Percentiles rank a stretch among this genome's conserved stretches.
Evolutionary conservation across 2,329 filamentous ascomycete genomes (phyloP).

Genomic region (Colletotrichum kahawae): DNA sequence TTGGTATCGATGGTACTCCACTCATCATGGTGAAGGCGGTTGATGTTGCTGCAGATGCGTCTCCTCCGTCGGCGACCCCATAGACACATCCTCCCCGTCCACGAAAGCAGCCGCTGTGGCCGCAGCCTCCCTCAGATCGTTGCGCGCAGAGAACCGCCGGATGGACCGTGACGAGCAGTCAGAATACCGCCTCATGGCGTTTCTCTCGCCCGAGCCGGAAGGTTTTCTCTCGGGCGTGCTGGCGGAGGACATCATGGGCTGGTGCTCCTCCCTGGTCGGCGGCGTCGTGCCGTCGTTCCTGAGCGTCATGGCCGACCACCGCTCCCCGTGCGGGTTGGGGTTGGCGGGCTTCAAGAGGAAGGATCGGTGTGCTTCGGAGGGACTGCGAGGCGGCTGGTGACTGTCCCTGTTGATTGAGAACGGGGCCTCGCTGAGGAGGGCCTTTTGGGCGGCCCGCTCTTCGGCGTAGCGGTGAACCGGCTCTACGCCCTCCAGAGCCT

Average conservation of each 20-base stretch:
- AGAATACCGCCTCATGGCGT: constrained; percentile 11
- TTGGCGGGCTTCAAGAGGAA: constrained; percentile 13
- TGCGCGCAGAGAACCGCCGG: constrained; percentile 15
- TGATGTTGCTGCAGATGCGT: constrained; percentile 1
- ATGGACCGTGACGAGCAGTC: constrained; percentile 13
- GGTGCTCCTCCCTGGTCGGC: neutral
- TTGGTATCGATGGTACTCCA: neutral
- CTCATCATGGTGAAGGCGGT: neutral
- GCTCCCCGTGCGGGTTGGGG: constrained; percentile 1
- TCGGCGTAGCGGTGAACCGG: constrained; percentile 9
- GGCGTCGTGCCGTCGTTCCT: neutral
- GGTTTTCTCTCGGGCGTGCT: constrained; percentile 6
- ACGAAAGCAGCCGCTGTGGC: constrained; percentile 14
- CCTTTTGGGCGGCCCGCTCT: neutral
- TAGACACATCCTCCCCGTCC: neutral
- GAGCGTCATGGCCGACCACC: constrained; percentile 18
- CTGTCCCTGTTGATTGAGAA: constrained; percentile 2
- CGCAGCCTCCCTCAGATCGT: constrained; percentile 11
- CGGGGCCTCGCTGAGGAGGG: constrained; percentile 5
- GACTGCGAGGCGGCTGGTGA: neutral
- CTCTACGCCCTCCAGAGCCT: neutral
- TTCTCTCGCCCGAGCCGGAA: neutral
- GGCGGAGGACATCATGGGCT: neutral
- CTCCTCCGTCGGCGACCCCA: constrained; percentile 3
- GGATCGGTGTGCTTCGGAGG: constrained; percentile 1